Conservation (phyloP, 176 grass and related monocot species). For the Leersia perrieri region DNA sequence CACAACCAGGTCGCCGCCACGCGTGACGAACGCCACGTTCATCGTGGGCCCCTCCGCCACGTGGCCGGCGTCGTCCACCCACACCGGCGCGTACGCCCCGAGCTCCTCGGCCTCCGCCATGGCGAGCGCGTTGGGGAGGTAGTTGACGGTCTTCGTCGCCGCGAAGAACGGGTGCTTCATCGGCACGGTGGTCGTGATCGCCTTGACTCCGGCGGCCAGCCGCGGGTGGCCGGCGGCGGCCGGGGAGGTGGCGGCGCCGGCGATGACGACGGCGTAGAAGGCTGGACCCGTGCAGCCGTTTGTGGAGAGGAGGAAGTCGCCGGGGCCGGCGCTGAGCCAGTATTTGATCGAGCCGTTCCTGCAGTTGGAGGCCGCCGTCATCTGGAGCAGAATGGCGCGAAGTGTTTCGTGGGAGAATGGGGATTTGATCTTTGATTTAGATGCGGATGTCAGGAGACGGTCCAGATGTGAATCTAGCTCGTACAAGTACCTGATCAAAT, state of each 20-base stretch:
- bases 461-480: constrained; percentile 64
- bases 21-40: constrained; percentile 64
- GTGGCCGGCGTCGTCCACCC: constrained; percentile 53
- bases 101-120: constrained; percentile 49
- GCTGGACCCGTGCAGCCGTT: constrained; percentile 50
- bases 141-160: constrained; percentile 63
- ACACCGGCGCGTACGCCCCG: constrained; percentile 50
- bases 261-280: constrained; percentile 63
- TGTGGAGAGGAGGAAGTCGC: constrained; percentile 61
- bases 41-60: constrained; percentile 66
- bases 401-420: constrained; percentile 47
- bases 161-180: constrained; percentile 72
- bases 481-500: constrained; percentile 40
- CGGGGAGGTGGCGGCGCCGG: neutral
- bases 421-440: constrained; percentile 49
- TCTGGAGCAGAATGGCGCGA: constrained; percentile 51
- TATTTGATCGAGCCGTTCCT: constrained; percentile 62
- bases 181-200: constrained; percentile 54
- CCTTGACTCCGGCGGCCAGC: constrained; percentile 54
- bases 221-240: neutral
- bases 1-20: constrained; percentile 29
- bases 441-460: constrained; percentile 52
- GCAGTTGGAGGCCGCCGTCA: constrained; percentile 52
- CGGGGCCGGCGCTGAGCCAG: constrained; percentile 58
- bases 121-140: constrained; percentile 66